Conservation (phyloP, 108 stramenopile genomes). For the Cyclotella choctawhatcheeana region DNA sequence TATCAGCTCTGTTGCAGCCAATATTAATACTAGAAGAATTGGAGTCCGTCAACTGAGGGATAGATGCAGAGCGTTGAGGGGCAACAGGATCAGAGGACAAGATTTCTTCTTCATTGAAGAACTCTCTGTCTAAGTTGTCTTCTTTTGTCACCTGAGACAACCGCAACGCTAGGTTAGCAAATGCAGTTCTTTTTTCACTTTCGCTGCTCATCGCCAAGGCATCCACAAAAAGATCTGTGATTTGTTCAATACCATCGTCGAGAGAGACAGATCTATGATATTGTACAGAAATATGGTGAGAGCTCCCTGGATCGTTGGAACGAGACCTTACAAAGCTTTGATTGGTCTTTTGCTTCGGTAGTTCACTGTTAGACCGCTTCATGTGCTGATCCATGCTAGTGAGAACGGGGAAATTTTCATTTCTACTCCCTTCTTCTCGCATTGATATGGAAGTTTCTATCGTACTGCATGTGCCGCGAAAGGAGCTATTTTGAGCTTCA, state of each 20-base stretch:
- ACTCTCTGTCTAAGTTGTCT: not conserved
- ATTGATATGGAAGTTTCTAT: not conserved
- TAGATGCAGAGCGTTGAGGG: not conserved
- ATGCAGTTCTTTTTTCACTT: constrained; percentile 2
- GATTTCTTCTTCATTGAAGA: constrained; percentile 5
- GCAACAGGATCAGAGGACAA: not conserved
- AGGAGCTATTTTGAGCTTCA: not conserved
- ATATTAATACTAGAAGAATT: not conserved
- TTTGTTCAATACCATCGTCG: constrained; percentile 14
- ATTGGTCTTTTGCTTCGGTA: not conserved
- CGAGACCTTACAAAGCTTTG: not conserved
- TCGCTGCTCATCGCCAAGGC: constrained; percentile 5
- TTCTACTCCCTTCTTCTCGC: too few species aligned
- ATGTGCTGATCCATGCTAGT: not conserved
- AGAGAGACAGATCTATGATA: not conserved
- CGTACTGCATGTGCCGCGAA: not conserved
- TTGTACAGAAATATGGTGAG: not conserved
- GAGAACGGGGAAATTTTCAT: too few species aligned
- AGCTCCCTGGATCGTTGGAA: not conserved
- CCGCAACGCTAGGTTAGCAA: not conserved
- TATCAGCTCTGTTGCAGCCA: not conserved
- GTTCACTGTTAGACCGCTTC: not conserved
- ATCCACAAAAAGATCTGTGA: constrained; percentile 2
- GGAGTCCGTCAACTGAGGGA: not conserved
- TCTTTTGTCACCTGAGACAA: not conserved